Percentiles rank a stretch among this genome's conserved stretches.
Conservation (phyloP, 1,284 basidiomycete genomes). For the Microbotryum silenes-acaulis region DNA sequence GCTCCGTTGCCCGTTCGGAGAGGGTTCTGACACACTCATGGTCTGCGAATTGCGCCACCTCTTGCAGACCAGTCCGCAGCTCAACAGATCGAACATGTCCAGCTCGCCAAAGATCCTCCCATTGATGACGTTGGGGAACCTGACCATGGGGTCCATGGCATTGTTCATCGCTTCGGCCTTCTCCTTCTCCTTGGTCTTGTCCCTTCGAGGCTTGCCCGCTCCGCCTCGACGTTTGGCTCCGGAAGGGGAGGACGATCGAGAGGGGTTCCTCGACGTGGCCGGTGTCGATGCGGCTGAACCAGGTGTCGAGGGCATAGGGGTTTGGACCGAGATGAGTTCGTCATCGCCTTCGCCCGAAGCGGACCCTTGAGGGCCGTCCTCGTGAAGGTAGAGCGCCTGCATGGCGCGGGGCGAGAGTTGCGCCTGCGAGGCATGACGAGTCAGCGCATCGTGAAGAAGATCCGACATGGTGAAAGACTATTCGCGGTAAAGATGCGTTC, state of each 20-base stretch:
- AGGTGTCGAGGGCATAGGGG: constrained; percentile 12
- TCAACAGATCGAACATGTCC: constrained; percentile 12
- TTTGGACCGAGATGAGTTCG: constrained; percentile 25
- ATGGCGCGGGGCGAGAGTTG: constrained; percentile 5
- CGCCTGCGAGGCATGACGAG: constrained; percentile 10
- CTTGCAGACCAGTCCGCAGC: constrained; percentile 22
- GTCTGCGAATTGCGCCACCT: constrained; percentile 24
- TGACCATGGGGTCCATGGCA: constrained; percentile 22
- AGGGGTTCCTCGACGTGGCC: constrained; percentile 6
- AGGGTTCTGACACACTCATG: constrained; percentile 15
- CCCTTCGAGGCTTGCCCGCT: constrained; percentile 27
- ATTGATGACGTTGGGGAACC: constrained; percentile 22
- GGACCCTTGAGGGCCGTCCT: not conserved
- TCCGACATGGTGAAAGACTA: not conserved
- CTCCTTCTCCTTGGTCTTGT: constrained; percentile 27
- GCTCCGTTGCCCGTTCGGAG: too few relatives aligned
- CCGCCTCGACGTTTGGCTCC: constrained; percentile 8
- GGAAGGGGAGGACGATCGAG: constrained; percentile 17
- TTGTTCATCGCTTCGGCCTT: constrained; percentile 23
- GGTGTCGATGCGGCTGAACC: not conserved
- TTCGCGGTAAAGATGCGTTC: too few relatives aligned
- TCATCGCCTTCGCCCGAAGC: constrained; percentile 9
- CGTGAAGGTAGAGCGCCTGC: constrained; percentile 5
- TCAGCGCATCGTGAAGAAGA: constrained; percentile 21
- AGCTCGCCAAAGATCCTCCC: constrained; percentile 24